Percentiles rank a stretch among this genome's conserved stretches.
Conservation (phyloP, 257 asterid species). For the Eustoma russellianum region DNA sequence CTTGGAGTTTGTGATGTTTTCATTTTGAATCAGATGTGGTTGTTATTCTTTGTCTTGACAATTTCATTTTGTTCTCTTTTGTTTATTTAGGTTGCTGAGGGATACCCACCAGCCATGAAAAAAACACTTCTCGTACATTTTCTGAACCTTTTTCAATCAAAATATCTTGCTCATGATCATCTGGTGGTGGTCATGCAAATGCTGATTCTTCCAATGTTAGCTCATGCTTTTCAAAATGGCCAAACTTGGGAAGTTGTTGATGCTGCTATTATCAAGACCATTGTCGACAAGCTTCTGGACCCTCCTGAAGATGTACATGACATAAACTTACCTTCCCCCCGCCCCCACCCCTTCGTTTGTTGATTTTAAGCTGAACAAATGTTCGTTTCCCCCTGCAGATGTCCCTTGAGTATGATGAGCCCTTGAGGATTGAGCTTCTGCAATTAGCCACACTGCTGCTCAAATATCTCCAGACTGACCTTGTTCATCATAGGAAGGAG, state of each 20-base stretch:
- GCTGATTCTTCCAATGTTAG: slow-evolving; percentile 98
- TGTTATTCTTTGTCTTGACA: background rate
- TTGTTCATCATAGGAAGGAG: slow-evolving; percentile 93
- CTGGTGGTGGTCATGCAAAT: slow-evolving; percentile 98
- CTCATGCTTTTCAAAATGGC: slow-evolving; percentile 89
- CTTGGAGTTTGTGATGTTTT: no score
- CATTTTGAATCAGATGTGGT: background rate
- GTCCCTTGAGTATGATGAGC: slow-evolving; percentile 93
- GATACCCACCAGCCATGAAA: slow-evolving; percentile 88
- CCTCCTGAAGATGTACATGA: slow-evolving; percentile 95
- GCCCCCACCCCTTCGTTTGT: background rate
- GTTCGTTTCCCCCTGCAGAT: slow-evolving; percentile 34
- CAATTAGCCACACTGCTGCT: slow-evolving; percentile 98
- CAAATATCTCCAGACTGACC: slow-evolving; percentile 95
- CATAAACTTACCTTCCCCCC: slow-evolving; percentile 4
- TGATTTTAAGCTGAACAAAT: slow-evolving; percentile 4
- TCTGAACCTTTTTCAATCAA: slow-evolving; percentile 76
- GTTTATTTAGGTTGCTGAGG: slow-evolving; percentile 75
- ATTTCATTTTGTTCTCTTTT: background rate
- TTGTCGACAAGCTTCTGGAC: slow-evolving; percentile 94
- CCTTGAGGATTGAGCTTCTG: slow-evolving; percentile 97
- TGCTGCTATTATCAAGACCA: slow-evolving; percentile 75
- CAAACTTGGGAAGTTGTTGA: slow-evolving; percentile 99
- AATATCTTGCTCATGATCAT: slow-evolving; percentile 87
- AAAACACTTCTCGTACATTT: slow-evolving; percentile 81